These are phyloP conservation scores for Diaporthe eres DNA, from an alignment of 2,329 filamentous ascomycete species.

Conservation along the genomic window DNA sequence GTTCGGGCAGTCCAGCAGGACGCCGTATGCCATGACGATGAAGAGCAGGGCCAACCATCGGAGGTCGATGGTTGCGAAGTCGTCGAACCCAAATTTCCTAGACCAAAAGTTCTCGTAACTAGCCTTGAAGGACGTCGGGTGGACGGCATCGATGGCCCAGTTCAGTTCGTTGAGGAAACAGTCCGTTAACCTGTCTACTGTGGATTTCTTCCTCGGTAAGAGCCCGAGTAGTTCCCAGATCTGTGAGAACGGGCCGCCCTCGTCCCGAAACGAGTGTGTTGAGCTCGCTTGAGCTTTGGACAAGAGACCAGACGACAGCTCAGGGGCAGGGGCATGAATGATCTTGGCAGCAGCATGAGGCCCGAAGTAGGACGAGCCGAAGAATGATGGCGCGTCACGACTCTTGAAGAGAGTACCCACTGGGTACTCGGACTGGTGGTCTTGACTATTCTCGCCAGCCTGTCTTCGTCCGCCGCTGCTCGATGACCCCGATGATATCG, in stretches of 20 bases:
- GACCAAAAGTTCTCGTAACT: slow-evolving; percentile 56
- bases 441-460: not conserved
- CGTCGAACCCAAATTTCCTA: slow-evolving; percentile 56
- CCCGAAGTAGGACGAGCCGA: slow-evolving; percentile 45
- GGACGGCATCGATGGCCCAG: slow-evolving; percentile 15
- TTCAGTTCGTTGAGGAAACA: slow-evolving; percentile 13
- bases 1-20: slow-evolving; percentile 50
- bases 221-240: slow-evolving; percentile 57
- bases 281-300: slow-evolving; percentile 38
- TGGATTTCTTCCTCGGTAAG: slow-evolving; percentile 54
- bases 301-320: slow-evolving; percentile 40
- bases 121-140: not conserved
- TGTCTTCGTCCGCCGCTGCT: not conserved
- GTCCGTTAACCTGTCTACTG: slow-evolving; percentile 40
- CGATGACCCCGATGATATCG: not conserved
- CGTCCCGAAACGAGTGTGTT: slow-evolving; percentile 42
- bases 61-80: slow-evolving; percentile 56
- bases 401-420: slow-evolving; percentile 38
- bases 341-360: slow-evolving; percentile 44
- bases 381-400: slow-evolving; percentile 44
- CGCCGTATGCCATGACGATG: slow-evolving; percentile 56
- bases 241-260: slow-evolving; percentile 41
- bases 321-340: slow-evolving; percentile 40
- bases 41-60: slow-evolving; percentile 59
- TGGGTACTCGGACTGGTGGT: slow-evolving; percentile 35